Evolutionary conservation across 768 basidiomycete species (phyloP).

Genomic region (Cystofilobasidium bisporidii): DNA sequence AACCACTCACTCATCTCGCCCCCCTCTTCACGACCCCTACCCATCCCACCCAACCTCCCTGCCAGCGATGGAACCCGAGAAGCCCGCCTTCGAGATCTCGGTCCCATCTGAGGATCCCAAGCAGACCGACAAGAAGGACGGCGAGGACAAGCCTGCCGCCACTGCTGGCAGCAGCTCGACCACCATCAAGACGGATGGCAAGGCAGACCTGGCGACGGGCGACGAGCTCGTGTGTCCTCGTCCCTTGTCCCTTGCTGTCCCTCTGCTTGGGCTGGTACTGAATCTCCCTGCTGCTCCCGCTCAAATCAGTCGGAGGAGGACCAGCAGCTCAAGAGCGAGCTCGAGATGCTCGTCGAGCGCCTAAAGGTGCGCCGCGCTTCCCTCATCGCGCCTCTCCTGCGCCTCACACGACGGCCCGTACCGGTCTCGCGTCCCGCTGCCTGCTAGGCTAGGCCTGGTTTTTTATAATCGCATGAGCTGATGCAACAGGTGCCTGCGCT

Average conservation of each 20-base stretch:
- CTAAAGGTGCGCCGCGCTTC: conserved; percentile 55
- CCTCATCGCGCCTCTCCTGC: background rate
- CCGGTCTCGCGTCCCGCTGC: too few species aligned
- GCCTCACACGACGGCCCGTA: too few species aligned
- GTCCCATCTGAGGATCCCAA: conserved; percentile 46
- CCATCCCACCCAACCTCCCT: background rate
- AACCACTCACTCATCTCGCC: background rate
- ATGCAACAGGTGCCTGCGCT: too few species aligned
- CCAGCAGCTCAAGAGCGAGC: conserved; percentile 77
- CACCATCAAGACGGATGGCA: conserved; percentile 38
- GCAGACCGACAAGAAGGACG: conserved; percentile 49
- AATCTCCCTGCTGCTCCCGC: too few species aligned
- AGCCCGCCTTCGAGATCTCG: conserved; percentile 33
- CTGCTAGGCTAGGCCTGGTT: too few species aligned
- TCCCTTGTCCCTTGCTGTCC: background rate
- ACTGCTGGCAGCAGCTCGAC: conserved; percentile 8
- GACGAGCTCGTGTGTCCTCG: conserved; percentile 61
- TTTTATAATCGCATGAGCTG: too few species aligned
- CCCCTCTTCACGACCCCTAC: background rate
- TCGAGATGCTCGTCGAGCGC: conserved; percentile 94
- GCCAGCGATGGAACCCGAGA: conserved; percentile 27
- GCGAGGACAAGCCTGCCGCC: conserved; percentile 39
- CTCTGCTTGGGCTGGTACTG: too few species aligned
- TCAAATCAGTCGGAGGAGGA: conserved; percentile 89
- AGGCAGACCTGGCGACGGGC: conserved; percentile 46